Percentiles rank a stretch among this genome's conserved stretches.
Evolutionary conservation across 2,329 filamentous ascomycete species (phyloP).

Genomic region (Cladosporium cucumerinum): DNA sequence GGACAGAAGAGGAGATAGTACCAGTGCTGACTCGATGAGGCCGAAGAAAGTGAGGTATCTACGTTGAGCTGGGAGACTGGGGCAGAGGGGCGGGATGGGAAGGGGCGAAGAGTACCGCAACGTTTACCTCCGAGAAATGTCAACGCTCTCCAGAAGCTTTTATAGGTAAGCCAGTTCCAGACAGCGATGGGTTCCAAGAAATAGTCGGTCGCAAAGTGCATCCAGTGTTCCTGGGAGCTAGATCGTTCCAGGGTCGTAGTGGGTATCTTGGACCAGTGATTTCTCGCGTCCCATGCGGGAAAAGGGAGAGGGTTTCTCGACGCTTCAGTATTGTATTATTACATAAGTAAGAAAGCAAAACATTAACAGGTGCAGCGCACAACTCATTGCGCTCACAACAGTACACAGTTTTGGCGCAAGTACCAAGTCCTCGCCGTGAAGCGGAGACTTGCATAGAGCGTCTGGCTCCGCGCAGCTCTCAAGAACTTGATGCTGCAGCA

Average conservation of each 20-base stretch:
- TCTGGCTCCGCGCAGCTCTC: constrained; percentile 38
- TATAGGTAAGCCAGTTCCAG: constrained; percentile 22
- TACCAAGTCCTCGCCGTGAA: constrained; percentile 26
- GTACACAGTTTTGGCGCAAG: constrained; percentile 36
- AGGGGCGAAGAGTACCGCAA: constrained; percentile 34
- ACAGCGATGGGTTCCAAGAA: constrained; percentile 24
- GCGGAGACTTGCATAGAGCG: constrained; percentile 39
- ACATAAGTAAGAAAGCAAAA: constrained; percentile 10
- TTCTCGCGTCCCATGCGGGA: constrained; percentile 23
- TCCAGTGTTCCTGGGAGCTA: constrained; percentile 21
- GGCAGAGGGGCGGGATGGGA: constrained; percentile 44
- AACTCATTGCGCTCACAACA: constrained; percentile 33
- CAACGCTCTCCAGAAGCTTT: constrained; percentile 29
- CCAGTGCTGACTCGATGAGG: constrained; percentile 37
- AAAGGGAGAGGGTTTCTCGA: constrained; percentile 29
- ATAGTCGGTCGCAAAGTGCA: constrained; percentile 22
- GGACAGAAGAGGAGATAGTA: constrained; percentile 19
- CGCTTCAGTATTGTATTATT: constrained; percentile 18
- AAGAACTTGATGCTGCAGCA: constrained; percentile 28
- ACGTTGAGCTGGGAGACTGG: constrained; percentile 36
- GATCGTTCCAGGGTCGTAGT: constrained; percentile 19
- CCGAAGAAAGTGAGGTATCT: constrained; percentile 34
- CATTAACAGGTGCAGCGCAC: constrained; percentile 34
- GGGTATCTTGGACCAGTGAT: constrained; percentile 25
- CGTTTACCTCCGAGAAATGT: constrained; percentile 26